Percentiles rank a stretch among this genome's conserved stretches.
Evolutionary conservation across 1,139 yeast genomes (phyloP).

Genomic region (Saccharomyces hybrid): DNA sequence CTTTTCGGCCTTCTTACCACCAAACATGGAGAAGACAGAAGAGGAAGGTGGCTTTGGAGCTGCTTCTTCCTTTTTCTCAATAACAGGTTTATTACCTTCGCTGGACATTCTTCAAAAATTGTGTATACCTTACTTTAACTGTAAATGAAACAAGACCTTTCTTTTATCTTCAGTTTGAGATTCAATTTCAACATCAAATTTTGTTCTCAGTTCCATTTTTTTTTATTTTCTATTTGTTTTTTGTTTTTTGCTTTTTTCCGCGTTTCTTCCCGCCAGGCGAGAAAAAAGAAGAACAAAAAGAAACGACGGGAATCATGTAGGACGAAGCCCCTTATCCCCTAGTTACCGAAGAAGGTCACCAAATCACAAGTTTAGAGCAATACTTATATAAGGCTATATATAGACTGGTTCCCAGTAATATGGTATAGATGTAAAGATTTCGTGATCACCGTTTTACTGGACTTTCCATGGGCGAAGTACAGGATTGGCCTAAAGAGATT

Average conservation of each 20-base stretch:
- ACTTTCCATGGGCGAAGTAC: background rate
- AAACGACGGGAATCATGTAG: background rate
- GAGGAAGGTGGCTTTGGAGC: constrained; percentile 52
- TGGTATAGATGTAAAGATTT: background rate
- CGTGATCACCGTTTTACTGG: background rate
- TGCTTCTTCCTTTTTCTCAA: constrained; percentile 20
- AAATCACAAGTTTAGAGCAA: background rate
- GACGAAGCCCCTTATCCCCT: constrained; percentile 1
- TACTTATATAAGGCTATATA: background rate
- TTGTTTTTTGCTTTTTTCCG: background rate
- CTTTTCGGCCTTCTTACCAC: constrained; percentile 60
- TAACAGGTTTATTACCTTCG: constrained; percentile 21
- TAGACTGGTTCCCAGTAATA: background rate
- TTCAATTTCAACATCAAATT: background rate
- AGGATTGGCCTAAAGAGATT: background rate
- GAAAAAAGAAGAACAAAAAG: background rate
- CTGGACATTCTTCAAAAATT: constrained; percentile 26
- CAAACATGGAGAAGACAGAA: constrained; percentile 84
- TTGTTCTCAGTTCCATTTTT: background rate
- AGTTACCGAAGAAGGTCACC: background rate
- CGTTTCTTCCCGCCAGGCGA: background rate
- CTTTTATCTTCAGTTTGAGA: background rate
- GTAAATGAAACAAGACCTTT: background rate
- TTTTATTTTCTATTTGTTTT: background rate
- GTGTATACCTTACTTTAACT: background rate